Percentiles rank a stretch among this genome's conserved stretches.
Conservation (phyloP, 768 basidiomycete species). For the Suillus weaverae region DNA sequence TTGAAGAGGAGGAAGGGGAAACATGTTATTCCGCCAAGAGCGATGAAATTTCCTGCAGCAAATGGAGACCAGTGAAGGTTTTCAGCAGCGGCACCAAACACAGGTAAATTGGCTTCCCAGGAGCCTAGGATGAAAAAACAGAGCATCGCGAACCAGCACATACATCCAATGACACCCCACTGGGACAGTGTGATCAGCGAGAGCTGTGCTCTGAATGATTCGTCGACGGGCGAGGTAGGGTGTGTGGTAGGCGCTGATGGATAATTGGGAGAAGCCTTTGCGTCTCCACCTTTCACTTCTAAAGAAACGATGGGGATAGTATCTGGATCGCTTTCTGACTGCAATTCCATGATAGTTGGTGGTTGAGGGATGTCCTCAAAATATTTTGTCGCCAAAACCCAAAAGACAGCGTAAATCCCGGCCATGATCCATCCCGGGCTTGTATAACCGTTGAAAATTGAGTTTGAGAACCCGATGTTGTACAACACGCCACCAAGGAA, state of each 20-base stretch:
- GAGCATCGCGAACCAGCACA: slow-evolving; percentile 72
- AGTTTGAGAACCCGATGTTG: slow-evolving; percentile 56
- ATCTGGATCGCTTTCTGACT: slow-evolving; percentile 3
- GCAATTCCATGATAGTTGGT: slow-evolving; percentile 15
- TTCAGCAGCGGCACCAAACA: slow-evolving; percentile 46
- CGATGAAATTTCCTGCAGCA: slow-evolving; percentile 71
- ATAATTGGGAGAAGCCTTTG: not conserved
- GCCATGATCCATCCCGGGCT: slow-evolving; percentile 70
- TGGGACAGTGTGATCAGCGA: slow-evolving; percentile 31
- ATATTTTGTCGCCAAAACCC: slow-evolving; percentile 36
- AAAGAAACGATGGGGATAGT: not conserved
- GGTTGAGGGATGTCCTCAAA: slow-evolving; percentile 42
- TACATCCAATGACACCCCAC: slow-evolving; percentile 57
- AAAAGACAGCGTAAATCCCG: slow-evolving; percentile 51
- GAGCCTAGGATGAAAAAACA: slow-evolving; percentile 71
- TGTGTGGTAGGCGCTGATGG: slow-evolving; percentile 1
- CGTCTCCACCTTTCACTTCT: not conserved
- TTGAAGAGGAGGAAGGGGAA: slow-evolving; percentile 70
- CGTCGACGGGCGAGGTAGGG: slow-evolving; percentile 5
- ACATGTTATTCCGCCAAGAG: slow-evolving; percentile 58
- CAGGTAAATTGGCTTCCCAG: slow-evolving; percentile 70
- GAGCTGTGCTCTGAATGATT: slow-evolving; percentile 13
- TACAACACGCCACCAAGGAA: slow-evolving; percentile 63
- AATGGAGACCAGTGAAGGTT: slow-evolving; percentile 59
- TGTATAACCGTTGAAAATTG: slow-evolving; percentile 65